Evolutionary conservation across 2,329 filamentous ascomycete species (phyloP), one percentile per base, ranked within the genome.

Genomic region (Escovopsis sp.): DNA sequence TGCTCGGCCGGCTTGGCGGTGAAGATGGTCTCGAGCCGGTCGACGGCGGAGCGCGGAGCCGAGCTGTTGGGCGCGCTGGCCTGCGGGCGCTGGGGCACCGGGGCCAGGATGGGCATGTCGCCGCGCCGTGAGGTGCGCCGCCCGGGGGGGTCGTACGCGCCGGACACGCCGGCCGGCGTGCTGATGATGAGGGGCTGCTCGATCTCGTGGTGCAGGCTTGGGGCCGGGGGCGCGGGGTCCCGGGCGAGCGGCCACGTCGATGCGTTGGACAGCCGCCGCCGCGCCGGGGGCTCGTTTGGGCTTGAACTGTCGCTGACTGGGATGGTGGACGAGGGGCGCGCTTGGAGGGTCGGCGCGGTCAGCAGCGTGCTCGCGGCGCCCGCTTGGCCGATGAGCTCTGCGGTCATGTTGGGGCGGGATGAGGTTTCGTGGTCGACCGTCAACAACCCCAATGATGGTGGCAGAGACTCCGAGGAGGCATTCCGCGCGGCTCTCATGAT

Each of bases 151-250:
- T 77, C 73, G 47, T 67, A 73, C 1, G 67, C 70, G 3, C 73
- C 73, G 0, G 65, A 60, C 8, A 77, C 64, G 12, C 74, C 74
- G 9, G 59, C 66, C 1, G 73, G 73, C 4, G 74, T 77, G 55
- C 73, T 77, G 54, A 78, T 76, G 42, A 77, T 77, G 26, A 77
- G 61, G 4, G 74, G 73, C 42, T 69, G 67, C 33, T 76, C 72
- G 26, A 69, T 51, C 15, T 56, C 51, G 37, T 28, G 12, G 11
- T 9, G 23, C 9, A 12, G 12, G n/a, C 18, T 12, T 18, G 37
- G 26, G 9, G 37, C 3, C 26, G 19, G 23, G 2, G 48, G 41
- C 11, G 46, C 47, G 60, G 52, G 42, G 15, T 52, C 43, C 12
- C 56, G 54, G 18, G 49, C 54, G 15, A 57, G 60, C 23, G 72